Base-by-base conservation (phyloP, 768 basidiomycete genomes). In the Boletellus emodensis region DNA sequence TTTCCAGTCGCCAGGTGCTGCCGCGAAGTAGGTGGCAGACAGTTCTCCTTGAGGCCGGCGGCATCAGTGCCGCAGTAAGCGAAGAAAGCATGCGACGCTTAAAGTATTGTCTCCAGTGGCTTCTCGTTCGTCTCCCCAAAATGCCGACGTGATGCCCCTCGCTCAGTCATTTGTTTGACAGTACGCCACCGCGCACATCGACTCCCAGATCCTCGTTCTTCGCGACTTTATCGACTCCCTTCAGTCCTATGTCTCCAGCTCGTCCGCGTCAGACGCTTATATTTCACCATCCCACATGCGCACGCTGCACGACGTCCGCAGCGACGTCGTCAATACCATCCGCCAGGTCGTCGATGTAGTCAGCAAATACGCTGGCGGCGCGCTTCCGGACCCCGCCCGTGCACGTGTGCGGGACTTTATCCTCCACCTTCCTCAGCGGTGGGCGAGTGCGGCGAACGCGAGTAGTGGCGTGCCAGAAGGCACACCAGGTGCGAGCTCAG, bases 271-370 rank as follows among this genome's bases (percentile, higher is more conserved):
- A 4, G 63, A 71, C 30, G 44, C 64, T n/a, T 66, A 65, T n/a
- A 58, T 68, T 55, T 78, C 79, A 0, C 65, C 71, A 7, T 73
- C 69, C 24, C 87, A 79, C 55, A 74, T 82, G 67, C 83, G 76
- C 34, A 87, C 84, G n/a, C 75, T 95, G 22, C 74, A 80, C 0
- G 76, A 82, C 40, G 84, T 91, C 39, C 85, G 90, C 39, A 75
- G 78, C 28, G 90, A 94, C 61, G 81, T 95, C 33, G 87, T 94
- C n/a, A 79, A 85, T 39, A 95, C 93, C 26, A 83, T 95, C 48
- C 82, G 90, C 33, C 86, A 92, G 61, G 91, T 92, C 15, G 91
- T 95, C 13, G 87, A 90, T 50, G 86, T 94, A 14, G 84, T 94
- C 15, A 83, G 80, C 50, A 87, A 83, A 53, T 92, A 94, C 56